These are phyloP conservation scores for Pyrenula massariospora DNA, from an alignment of 495 filamentous ascomycete genomes.

Conservation along the genomic window DNA sequence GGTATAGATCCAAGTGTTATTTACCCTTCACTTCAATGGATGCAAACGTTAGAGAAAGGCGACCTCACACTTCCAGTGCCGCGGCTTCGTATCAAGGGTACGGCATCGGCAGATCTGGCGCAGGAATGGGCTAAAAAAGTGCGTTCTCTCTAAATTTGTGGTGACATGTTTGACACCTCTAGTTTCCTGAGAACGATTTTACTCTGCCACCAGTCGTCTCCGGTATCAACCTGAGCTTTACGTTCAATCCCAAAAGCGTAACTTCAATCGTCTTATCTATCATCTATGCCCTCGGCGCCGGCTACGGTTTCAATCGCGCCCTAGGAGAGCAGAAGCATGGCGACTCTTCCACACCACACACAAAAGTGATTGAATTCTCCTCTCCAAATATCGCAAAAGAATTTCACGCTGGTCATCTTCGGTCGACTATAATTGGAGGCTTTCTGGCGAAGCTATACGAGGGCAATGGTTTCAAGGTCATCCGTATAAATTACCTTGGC, in stretches of 20 bases:
- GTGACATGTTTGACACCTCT: no score
- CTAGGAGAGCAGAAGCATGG: no score
- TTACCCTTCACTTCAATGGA: slow-evolving; percentile 58
- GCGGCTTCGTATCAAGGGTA: slow-evolving; percentile 56
- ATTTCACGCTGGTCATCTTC: slow-evolving; percentile 57
- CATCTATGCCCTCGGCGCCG: no score
- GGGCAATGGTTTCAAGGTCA: slow-evolving; percentile 48
- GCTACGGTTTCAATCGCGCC: slow-evolving; percentile 40
- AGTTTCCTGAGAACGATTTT: no score
- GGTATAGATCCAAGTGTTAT: slow-evolving; percentile 55
- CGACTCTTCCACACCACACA: no score
- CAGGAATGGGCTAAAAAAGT: slow-evolving; percentile 48
- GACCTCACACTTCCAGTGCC: slow-evolving; percentile 63
- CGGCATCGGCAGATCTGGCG: slow-evolving; percentile 50
- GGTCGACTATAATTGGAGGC: slow-evolving; percentile 55
- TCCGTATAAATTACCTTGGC: slow-evolving; percentile 53
- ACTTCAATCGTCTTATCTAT: no score
- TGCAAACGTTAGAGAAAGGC: slow-evolving; percentile 59
- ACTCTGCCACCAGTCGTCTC: no score
- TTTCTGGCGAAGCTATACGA: slow-evolving; percentile 51
- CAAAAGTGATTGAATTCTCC: no score
- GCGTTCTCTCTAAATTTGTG: no score
- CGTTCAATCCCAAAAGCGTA: no score
- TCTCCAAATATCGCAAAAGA: slow-evolving; percentile 55
- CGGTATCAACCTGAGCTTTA: no score